Evolutionary conservation across 352 stramenopile genomes (phyloP), one percentile per base, ranked within the genome.

Genomic region (Thalassiosira mediterranea): DNA sequence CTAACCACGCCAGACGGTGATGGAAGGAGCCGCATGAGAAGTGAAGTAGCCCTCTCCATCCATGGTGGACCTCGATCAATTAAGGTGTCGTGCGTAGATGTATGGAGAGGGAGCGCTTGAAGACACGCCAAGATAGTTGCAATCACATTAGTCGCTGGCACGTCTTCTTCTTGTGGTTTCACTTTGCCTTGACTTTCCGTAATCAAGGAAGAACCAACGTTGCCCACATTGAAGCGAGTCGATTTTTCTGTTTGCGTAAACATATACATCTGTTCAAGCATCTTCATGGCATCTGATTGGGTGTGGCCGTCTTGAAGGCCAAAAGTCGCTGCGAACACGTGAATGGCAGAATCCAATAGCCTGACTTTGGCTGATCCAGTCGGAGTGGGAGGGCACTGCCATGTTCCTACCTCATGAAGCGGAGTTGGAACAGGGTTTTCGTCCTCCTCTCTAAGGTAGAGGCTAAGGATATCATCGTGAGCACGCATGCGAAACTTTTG

Each of bases 321-420:
- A 75, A 94, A 94, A 23, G 87, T 92, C 8, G 89, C 83, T n/a
- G 87, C 74, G 73, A 93, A 94, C 15, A 88, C 80, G 66, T 93
- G 87, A 38, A 94, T 88, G 40, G 77, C 65, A 31, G 80, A 82
- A 80, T 94, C 87, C 4, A 93, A 31, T 34, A 94, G 75, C 28
- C 89, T 84, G 38, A 92, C 75, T 75, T 86, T 90, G 1, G 79
- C 81, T 19, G 77, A 84, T 44, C 56, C 72, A 53, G 79, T 92
- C 29, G 87, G 81, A 48, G 84, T 67, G n/a, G 79, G 63, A 32
- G 88, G 88, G 23, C 63, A 52, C 42, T 72, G 61, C 88, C 88
- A 94, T 59, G 74, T 92, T 44, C 88, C 88, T 37, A 91, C 85
- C 56, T 83, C 75, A 67, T 94, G 88, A 48, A 94, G 76, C 10